These are phyloP conservation scores for Osmanthus fragrans DNA, from an alignment of 257 asterid genomes.

Conservation along the genomic window DNA sequence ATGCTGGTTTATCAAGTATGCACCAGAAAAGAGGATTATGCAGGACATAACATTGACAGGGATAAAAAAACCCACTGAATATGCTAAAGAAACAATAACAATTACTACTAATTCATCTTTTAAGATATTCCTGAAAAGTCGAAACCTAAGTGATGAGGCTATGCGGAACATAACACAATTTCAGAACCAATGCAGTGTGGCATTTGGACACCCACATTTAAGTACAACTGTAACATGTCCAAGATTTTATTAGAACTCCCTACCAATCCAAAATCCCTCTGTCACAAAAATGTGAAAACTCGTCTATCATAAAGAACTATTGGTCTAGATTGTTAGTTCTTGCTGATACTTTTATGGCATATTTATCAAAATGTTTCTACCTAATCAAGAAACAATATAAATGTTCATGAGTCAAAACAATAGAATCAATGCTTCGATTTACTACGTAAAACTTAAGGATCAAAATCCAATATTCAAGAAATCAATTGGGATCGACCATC, in stretches of 20 bases:
- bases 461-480: background rate
- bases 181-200: background rate
- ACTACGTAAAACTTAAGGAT: background rate
- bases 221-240: background rate
- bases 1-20: background rate
- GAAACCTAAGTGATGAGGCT: background rate
- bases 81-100: background rate
- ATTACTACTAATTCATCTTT: no score
- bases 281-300: background rate
- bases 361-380: background rate
- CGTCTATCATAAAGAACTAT: background rate
- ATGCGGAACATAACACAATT: background rate
- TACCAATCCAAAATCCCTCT: background rate
- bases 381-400: slow-evolving; percentile 11
- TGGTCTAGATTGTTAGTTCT: background rate
- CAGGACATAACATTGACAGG: no score
- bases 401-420: background rate
- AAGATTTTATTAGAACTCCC: background rate
- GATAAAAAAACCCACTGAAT: background rate
- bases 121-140: background rate
- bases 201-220: background rate
- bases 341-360: background rate
- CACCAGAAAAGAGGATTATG: background rate
- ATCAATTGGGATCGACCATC: background rate
- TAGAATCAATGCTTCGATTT: slow-evolving; percentile 6